Base-by-base conservation (phyloP, 768 basidiomycete genomes). In the Boletus huronensis region DNA sequence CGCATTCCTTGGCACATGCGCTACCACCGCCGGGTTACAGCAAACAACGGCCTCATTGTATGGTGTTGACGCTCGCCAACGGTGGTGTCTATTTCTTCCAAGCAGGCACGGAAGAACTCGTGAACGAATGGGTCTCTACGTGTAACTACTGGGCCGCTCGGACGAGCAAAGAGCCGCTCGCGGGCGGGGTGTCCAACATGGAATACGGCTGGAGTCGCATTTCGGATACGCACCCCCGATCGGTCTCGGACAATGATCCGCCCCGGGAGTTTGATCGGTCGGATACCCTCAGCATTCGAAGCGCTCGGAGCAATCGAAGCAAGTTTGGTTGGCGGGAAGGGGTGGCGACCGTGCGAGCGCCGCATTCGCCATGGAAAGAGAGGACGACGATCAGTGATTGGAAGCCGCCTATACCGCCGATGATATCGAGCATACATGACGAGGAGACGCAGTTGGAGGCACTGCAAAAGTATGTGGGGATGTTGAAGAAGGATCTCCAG, bases 71-170 rank as follows among this genome's bases (percentile, higher is more conserved):
- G 1, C 77, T 95, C 50, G 78, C 95, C 6, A 85, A 84, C 60
- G 93, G 94, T 10, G 92, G 87, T 3, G 89, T 93, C n/a, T 96
- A 87, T 71, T 97, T 98, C 76, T 97, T 97, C 79, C 97, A 99
- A 72, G 93, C 96, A 1, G 97, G 97, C 2, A 99, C 97, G 4
- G 96, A 97, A 64, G 96, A 98, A 61, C 82, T 99, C n/a, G 94
- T 97, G 47, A 90, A 90, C 64, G 97, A 99, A 71, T 98, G 97
- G 97, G 95, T 97, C 7, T 87, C 90, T 38, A 97, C 97, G 0
- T 98, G 96, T 81, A 99, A 98, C 75, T 99, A 99, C 69, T 98
- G 97, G 97, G 92, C 97, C 0, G 97, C 96, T 2, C 80, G 97
- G 42, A 90, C 85, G 52, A 93, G 91, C 71, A 94, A 96, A 63